Conservation (phyloP, 352 stramenopile genomes). For the Achlya hypogyna region DNA sequence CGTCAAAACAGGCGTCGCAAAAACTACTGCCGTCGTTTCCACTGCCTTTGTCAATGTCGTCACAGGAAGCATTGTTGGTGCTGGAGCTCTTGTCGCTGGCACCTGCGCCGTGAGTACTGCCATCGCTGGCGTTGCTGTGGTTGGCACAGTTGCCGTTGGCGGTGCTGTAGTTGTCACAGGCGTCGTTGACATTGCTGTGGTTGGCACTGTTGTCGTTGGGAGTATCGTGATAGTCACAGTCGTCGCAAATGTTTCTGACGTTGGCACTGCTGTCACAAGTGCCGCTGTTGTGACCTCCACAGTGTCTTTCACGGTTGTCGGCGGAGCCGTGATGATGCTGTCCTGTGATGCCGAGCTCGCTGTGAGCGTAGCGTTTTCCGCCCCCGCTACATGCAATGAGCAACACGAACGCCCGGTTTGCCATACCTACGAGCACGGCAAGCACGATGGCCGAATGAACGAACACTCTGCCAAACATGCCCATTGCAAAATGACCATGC, state of each 20-base stretch:
- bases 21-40: no score
- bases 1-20: no score
- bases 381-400: neutral
- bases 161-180: neutral
- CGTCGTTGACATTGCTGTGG: neutral
- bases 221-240: no score
- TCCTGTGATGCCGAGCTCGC: neutral
- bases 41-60: no score
- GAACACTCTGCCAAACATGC: neutral
- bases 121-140: no score
- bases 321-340: neutral
- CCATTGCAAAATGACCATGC: neutral
- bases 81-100: no score
- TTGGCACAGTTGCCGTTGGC: neutral
- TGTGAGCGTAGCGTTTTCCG: neutral
- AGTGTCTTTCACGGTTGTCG: no score
- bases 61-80: no score
- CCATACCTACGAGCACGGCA: neutral
- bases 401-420: neutral
- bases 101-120: no score
- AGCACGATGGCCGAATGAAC: neutral
- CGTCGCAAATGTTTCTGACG: no score
- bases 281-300: neutral
- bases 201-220: no score
- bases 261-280: neutral